A percentile compares a stretch with the other conserved stretches of the same genome.
phyloP scores from a whole-genome alignment of 2,329 filamentous ascomycete genomes.

The Cryphonectria naterciae region DNA sequence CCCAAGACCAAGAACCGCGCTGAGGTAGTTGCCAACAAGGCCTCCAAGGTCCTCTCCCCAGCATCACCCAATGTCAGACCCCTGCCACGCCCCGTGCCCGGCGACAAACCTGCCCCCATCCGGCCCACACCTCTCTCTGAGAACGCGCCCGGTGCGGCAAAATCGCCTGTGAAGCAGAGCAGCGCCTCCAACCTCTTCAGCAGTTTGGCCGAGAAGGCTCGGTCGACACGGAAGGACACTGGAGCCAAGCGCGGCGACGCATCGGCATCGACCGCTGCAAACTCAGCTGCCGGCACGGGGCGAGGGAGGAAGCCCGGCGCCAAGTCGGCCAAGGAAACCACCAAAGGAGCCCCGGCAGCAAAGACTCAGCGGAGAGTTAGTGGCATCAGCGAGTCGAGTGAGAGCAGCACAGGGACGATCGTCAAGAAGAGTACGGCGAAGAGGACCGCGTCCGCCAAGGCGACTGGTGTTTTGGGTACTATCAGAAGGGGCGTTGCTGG shows the following conservation, averaged over 20 bases:
- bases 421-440: slow-evolving; percentile 56
- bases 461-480: slow-evolving; percentile 55
- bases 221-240: slow-evolving; percentile 51
- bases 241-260: slow-evolving; percentile 24
- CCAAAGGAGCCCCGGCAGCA: slow-evolving; percentile 42
- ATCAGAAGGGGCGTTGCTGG: slow-evolving; percentile 57
- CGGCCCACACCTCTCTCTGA: slow-evolving; percentile 61
- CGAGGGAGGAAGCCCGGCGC: slow-evolving; percentile 25
- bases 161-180: slow-evolving; percentile 65
- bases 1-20: slow-evolving; percentile 70
- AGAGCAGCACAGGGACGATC: slow-evolving; percentile 67
- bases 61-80: slow-evolving; percentile 80
- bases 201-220: slow-evolving; percentile 64
- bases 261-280: slow-evolving; percentile 43
- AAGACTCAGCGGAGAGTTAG: slow-evolving; percentile 59
- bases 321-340: slow-evolving; percentile 40
- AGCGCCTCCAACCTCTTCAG: slow-evolving; percentile 51
- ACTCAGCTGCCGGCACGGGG: slow-evolving; percentile 40
- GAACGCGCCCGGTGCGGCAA: slow-evolving; percentile 60
- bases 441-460: slow-evolving; percentile 47
- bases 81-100: slow-evolving; percentile 59
- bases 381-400: slow-evolving; percentile 64
- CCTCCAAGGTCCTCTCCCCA: slow-evolving; percentile 74
- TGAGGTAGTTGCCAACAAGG: slow-evolving; percentile 44
- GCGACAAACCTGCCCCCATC: slow-evolving; percentile 59